Base-by-base conservation (phyloP, 2,329 filamentous ascomycete genomes). In the Ceratocystis papillata region DNA sequence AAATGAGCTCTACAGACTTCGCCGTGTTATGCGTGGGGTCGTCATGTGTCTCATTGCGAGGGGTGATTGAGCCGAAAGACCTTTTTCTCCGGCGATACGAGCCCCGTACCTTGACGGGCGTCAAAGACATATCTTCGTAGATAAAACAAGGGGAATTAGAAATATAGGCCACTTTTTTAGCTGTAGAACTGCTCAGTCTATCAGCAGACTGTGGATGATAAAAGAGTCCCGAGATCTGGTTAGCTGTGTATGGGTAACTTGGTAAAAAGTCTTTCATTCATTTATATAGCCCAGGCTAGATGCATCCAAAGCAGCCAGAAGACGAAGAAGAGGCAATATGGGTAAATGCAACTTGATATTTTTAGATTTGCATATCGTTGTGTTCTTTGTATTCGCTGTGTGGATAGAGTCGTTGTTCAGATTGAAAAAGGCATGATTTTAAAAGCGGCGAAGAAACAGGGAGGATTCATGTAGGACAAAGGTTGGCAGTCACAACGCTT, bases 401-500 rank as follows among this genome's bases (percentile, higher is more conserved):
- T 41, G 4, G 12, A 37, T 22, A 50, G n/a, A 25, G 20, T 50
- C 4, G 17, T 50, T 10, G 48, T 22, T 50, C 12, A 22, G 3
- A 3, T 50, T 50, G 3, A 25, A 5, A 5, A 25, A 25, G 10
- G 48, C 8, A 15, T 28, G 10, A 3, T 25, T 53, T 53, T 53
- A 25, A 12, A 53, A 15, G 22, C 25, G 22, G 12, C 25, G 8
- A 28, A 28, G 48, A 53, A 37, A 8, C 55, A 59, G 6, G 7
- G 17, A 59, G 28, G 55, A 59, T 37, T 59, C 55, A 59, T 28
- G 28, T 59, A 59, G 28, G 55, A 59, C 55, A 59, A 59, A 59
- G 3, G 17, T 10, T 8, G 7, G 17, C 25, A 37, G 4, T 15
- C 15, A 8, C 20, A 30, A n/a, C 30, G 55, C 28, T 59, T 30